Evolutionary conservation across 306 rosid genomes (phyloP).

Genomic region (Trifolium dubium): DNA sequence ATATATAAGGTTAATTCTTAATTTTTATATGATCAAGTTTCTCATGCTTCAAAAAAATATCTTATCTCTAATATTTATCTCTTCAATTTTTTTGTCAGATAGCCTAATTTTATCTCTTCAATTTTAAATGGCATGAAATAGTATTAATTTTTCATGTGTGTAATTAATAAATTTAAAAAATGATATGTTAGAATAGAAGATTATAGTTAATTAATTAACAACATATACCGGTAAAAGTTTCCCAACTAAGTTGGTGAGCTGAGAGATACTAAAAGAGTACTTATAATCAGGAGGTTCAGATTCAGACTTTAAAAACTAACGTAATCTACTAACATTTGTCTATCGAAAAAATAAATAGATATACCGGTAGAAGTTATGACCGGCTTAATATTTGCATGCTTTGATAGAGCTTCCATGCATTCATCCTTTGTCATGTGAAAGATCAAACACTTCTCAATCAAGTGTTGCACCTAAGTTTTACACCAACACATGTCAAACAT

Average conservation of each 20-base stretch:
- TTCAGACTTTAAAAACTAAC: too few species aligned
- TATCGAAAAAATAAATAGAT: neutral
- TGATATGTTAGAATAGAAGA: neutral
- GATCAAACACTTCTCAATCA: conserved; percentile 93
- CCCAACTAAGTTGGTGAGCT: too few species aligned
- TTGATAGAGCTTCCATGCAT: conserved; percentile 93
- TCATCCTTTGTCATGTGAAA: conserved; percentile 85
- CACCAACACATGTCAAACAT: neutral
- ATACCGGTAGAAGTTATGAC: conserved; percentile 93
- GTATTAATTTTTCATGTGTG: neutral
- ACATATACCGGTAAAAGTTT: neutral
- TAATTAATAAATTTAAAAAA: neutral
- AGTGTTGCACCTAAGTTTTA: conserved; percentile 75
- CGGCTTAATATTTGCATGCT: conserved; percentile 81
- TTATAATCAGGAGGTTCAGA: too few species aligned
- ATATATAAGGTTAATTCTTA: neutral
- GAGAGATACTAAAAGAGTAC: too few species aligned
- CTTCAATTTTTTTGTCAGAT: neutral
- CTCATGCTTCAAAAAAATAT: neutral
- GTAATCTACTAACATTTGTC: too few species aligned
- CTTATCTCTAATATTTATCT: neutral
- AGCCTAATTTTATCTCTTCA: neutral
- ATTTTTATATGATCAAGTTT: neutral
- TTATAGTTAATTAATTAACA: neutral
- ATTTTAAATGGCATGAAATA: neutral